phyloP scores from a whole-genome alignment of 2,329 filamentous ascomycete species.

The Gaeumannomyces tritici region DNA sequence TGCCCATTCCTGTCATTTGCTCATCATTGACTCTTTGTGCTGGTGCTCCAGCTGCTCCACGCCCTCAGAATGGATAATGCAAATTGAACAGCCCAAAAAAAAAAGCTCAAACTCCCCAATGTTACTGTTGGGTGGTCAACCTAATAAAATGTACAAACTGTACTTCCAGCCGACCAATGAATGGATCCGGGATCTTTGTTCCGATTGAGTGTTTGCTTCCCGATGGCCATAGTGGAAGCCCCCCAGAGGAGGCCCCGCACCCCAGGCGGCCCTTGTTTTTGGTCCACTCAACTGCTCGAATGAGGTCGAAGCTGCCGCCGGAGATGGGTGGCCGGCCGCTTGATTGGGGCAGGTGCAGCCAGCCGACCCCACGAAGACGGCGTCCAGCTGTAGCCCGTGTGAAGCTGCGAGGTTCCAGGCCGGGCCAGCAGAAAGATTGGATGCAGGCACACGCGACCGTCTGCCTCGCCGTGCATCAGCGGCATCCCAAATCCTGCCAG shows the following conservation, averaged over 20 bases:
- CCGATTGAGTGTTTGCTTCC: neutral
- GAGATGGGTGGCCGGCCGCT: neutral
- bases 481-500: neutral
- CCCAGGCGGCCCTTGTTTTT: neutral
- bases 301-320: no score
- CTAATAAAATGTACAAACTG: neutral
- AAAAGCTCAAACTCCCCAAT: neutral
- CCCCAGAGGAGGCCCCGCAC: no score
- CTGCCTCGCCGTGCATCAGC: no score
- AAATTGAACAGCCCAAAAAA: neutral
- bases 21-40: neutral
- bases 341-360: neutral
- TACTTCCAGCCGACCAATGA: neutral
- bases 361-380: neutral
- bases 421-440: neutral
- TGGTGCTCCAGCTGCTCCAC: no score
- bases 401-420: neutral
- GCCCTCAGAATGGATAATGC: neutral
- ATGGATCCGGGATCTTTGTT: neutral
- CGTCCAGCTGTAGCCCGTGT: neutral
- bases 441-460: neutral
- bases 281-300: no score
- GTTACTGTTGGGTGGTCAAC: neutral
- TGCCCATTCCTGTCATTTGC: neutral
- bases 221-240: no score